phyloP scores from a whole-genome alignment of 176 grass and related monocot species.

The Juncus effusus region DNA sequence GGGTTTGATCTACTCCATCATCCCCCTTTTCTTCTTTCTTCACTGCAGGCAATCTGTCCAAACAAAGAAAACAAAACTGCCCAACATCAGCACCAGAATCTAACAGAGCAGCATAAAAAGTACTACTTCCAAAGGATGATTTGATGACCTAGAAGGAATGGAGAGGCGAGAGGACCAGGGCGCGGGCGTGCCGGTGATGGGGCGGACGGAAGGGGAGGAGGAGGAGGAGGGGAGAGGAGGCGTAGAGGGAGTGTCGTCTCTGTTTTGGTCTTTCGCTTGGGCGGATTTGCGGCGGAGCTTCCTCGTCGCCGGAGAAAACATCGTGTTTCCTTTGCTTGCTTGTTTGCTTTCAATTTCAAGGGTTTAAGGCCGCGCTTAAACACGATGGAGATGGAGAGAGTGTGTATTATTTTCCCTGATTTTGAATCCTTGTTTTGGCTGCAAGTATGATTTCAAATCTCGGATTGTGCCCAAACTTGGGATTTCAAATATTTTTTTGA shows the following conservation, averaged over 20 bases:
- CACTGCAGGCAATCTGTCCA: constrained; percentile 48
- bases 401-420: too few species aligned
- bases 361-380: neutral
- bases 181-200: constrained; percentile 72
- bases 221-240: constrained; percentile 33
- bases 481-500: too few species aligned
- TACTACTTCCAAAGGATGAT: neutral
- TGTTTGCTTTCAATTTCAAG: neutral
- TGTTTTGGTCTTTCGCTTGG: neutral
- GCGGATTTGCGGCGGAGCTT: constrained; percentile 43
- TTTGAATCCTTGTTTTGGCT: too few species aligned
- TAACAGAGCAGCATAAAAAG: neutral
- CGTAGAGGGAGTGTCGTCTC: constrained; percentile 26
- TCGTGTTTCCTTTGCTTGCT: constrained; percentile 3
- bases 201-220: constrained; percentile 44
- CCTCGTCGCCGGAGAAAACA: constrained; percentile 89
- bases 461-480: too few species aligned
- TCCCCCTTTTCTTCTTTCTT: constrained; percentile 46
- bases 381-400: too few species aligned
- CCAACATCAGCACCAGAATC: neutral
- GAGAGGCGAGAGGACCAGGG: constrained; percentile 68
- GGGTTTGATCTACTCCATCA: constrained; percentile 47
- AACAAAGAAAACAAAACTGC: constrained; percentile 4
- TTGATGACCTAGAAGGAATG: constrained; percentile 61
- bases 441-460: too few species aligned